Base-by-base conservation (phyloP, 1,139 yeast species). In the Kazachstania sp. region DNA sequence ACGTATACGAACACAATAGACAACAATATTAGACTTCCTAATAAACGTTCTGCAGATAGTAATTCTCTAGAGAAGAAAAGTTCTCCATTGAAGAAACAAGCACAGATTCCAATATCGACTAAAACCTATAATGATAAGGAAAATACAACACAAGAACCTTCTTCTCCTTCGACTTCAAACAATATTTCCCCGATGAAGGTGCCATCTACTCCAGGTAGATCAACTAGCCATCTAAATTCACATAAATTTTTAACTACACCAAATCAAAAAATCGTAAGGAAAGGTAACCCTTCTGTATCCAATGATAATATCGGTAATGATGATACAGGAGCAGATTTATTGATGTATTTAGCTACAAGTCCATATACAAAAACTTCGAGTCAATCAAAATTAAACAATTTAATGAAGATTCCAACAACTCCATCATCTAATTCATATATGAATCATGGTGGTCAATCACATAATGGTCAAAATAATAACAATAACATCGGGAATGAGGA, bases 331-430 rank as follows among this genome's bases (percentile, higher is more conserved):
- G 67, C 67, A 6, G 68, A 65, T 51, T 45, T 65, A 32, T 51
- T 65, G 39, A 62, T 65, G 63, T 65, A 64, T 44, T 48, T 65
- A 15, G 67, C 68, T 2, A 61, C 68, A 20, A 61, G 66, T 40
- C 68, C 68, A 2, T 63, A 60, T 52, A 55, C 58, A 1, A 46
- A 47, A 13, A 30, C 46, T 9, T 13, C 41, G 7, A 23, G 23
- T 30, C 41, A 38, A 16, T 23, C 18, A 18, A 41, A 32, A 28
- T 15, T 34, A n/a, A 42, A 36, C 16, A 37, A 32, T 18, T 26
- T 26, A 3, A 37, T 41, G 39, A 47, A 46, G 19, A 47, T 53
- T n/a, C 62, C 63, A 3, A 53, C 59, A 4, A 61, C 65, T 4
- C 61, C 64, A 18, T 50, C 52, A 15, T 44, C 51, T n/a, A 43